Percentiles rank a stretch among this genome's conserved stretches.
phyloP scores from a whole-genome alignment of 805 yeast species.

The Saturnispora mendoncae region DNA sequence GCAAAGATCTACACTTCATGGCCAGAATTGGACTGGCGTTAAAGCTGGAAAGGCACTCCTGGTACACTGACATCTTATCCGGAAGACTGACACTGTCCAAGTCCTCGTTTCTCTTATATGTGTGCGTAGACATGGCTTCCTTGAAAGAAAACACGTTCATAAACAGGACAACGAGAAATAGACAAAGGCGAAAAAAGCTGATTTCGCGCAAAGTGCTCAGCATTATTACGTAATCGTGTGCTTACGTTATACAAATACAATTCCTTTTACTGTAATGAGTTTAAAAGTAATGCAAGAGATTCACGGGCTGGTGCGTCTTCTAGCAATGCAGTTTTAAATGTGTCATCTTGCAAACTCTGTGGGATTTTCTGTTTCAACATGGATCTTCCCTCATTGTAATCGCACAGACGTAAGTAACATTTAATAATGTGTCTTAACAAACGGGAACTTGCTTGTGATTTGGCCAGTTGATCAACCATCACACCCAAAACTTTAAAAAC shows the following conservation, averaged over 20 bases:
- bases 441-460: slow-evolving; percentile 63
- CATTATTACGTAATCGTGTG: too few relatives aligned
- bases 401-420: slow-evolving; percentile 84
- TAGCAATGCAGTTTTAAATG: slow-evolving; percentile 66
- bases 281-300: slow-evolving; percentile 74
- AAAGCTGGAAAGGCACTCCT: slow-evolving; percentile 88
- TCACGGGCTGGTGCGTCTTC: slow-evolving; percentile 86
- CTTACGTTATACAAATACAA: too few relatives aligned
- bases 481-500: slow-evolving; percentile 76
- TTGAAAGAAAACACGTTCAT: neutral
- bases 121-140: slow-evolving; percentile 61
- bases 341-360: slow-evolving; percentile 77
- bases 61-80: slow-evolving; percentile 95
- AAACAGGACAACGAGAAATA: neutral
- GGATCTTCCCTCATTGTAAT: slow-evolving; percentile 82
- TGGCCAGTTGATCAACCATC: slow-evolving; percentile 81
- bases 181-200: neutral
- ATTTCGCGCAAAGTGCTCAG: too few relatives aligned
- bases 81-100: slow-evolving; percentile 58
- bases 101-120: slow-evolving; percentile 80
- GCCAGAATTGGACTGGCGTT: slow-evolving; percentile 87
- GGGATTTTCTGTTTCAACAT: slow-evolving; percentile 80
- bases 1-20: slow-evolving; percentile 70
- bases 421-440: slow-evolving; percentile 87
- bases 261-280: slow-evolving; percentile 39